phyloP scores from a whole-genome alignment of 2,329 filamentous ascomycete species.

The Fusarium sp. region DNA sequence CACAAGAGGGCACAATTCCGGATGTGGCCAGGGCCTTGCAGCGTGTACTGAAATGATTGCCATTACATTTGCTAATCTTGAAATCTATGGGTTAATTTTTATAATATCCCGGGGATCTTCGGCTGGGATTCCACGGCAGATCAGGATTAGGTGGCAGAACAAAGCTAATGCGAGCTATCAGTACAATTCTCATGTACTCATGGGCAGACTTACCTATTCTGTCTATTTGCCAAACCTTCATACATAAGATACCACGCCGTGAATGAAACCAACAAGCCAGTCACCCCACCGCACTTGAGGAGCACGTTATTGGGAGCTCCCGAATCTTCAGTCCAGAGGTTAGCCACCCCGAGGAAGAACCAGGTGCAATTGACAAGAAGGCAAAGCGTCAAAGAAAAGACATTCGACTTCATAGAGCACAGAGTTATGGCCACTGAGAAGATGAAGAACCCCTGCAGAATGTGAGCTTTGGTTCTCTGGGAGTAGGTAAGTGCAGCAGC shows the following conservation, averaged over 20 bases:
- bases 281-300: background rate
- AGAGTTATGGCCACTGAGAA: slow-evolving; percentile 8
- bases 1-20: fast-evolving
- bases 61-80: fast-evolving
- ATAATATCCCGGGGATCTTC: background rate
- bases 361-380: slow-evolving; percentile 9
- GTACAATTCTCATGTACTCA: fast-evolving
- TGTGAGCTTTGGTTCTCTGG: background rate
- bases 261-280: slow-evolving; percentile 1
- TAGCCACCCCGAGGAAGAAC: background rate
- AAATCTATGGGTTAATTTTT: fast-evolving
- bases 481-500: fast-evolving
- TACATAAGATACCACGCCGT: slow-evolving; percentile 17
- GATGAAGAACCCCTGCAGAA: slow-evolving; percentile 1
- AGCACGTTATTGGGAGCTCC: background rate
- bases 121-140: slow-evolving; percentile 4
- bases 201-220: background rate
- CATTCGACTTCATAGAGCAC: slow-evolving; percentile 5
- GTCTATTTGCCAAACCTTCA: slow-evolving; percentile 1
- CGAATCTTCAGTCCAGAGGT: background rate
- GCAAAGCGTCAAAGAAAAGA: slow-evolving; percentile 13
- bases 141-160: background rate
- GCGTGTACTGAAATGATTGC: fast-evolving
- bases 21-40: fast-evolving
- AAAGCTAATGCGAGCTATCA: background rate